These are phyloP conservation scores for Nemania sp. DNA, from an alignment of 2,329 filamentous ascomycete genomes.

Conservation along the genomic window DNA sequence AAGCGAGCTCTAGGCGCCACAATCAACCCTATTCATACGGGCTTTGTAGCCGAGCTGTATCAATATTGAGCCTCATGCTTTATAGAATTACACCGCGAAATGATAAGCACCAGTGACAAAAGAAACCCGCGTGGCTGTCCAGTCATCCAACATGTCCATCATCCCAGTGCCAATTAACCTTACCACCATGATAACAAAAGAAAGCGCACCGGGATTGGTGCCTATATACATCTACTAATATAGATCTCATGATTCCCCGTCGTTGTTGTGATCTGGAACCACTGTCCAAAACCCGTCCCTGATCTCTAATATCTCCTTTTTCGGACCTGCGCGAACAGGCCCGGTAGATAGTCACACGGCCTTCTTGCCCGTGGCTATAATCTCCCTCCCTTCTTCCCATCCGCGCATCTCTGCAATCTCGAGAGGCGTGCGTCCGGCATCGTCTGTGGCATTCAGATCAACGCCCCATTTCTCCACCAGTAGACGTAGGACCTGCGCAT, in stretches of 20 bases:
- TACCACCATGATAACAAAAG: background rate
- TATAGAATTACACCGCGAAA: too few species aligned
- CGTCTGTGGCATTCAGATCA: conserved; percentile 58
- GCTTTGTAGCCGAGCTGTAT: too few species aligned
- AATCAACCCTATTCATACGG: too few species aligned
- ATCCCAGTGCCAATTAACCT: background rate
- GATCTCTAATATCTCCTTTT: conserved; percentile 20
- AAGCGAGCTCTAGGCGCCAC: too few species aligned
- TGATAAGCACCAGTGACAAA: too few species aligned
- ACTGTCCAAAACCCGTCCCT: conserved; percentile 22
- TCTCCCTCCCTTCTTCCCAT: conserved; percentile 60
- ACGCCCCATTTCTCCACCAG: conserved; percentile 55
- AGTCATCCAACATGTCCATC: background rate
- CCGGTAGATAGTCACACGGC: conserved; percentile 28
- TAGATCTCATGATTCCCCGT: background rate
- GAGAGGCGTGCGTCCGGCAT: conserved; percentile 57
- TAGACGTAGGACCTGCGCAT: conserved; percentile 57
- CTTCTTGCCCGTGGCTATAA: conserved; percentile 44
- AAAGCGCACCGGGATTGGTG: background rate
- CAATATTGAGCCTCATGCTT: too few species aligned
- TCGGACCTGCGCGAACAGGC: conserved; percentile 1
- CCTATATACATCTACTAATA: background rate
- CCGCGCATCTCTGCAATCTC: conserved; percentile 63
- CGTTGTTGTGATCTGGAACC: background rate
- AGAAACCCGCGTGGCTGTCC: background rate